Evolutionary conservation across 208 protist species (phyloP).

Genomic region (Sergeia podlipaevii): DNA sequence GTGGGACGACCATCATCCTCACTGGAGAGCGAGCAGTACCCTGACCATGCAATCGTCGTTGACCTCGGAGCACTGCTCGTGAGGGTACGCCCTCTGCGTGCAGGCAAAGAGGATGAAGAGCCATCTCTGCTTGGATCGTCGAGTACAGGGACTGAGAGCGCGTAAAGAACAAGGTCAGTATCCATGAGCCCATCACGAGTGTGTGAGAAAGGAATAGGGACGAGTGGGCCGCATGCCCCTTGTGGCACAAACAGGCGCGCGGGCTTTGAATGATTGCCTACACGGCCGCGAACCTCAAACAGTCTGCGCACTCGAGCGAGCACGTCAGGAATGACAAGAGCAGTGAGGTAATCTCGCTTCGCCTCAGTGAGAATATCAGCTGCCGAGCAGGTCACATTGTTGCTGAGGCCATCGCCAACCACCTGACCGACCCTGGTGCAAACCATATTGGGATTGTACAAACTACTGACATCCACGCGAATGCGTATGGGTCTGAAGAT

Average conservation of each 20-base stretch:
- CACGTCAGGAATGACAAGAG: slow-evolving; percentile 21
- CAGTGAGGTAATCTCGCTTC: slow-evolving; percentile 36
- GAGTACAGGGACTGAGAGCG: slow-evolving; percentile 25
- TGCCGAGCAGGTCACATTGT: slow-evolving; percentile 19
- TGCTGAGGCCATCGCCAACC: slow-evolving; percentile 30
- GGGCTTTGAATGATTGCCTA: background rate
- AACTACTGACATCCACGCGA: slow-evolving; percentile 29
- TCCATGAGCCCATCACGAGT: slow-evolving; percentile 20
- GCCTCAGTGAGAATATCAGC: slow-evolving; percentile 36
- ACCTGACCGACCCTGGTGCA: slow-evolving; percentile 16
- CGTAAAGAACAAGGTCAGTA: slow-evolving; percentile 64
- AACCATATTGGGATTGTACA: slow-evolving; percentile 19
- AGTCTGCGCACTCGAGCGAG: slow-evolving; percentile 20
- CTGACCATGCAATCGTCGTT: slow-evolving; percentile 42
- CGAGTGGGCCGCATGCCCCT: slow-evolving; percentile 12
- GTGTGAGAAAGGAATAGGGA: slow-evolving; percentile 29
- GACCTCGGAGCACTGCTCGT: background rate
- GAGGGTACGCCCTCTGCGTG: background rate
- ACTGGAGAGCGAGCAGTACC: slow-evolving; percentile 27
- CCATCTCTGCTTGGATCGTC: slow-evolving; percentile 6
- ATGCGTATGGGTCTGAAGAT: slow-evolving; percentile 31
- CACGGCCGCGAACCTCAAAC: slow-evolving; percentile 14
- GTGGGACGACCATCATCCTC: slow-evolving; percentile 21
- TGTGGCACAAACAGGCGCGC: slow-evolving; percentile 20
- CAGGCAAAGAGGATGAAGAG: background rate